Percentiles rank a stretch among this genome's conserved stretches.
phyloP scores from a whole-genome alignment of 106 monocot genomes.

The Ottelia alismoides region DNA sequence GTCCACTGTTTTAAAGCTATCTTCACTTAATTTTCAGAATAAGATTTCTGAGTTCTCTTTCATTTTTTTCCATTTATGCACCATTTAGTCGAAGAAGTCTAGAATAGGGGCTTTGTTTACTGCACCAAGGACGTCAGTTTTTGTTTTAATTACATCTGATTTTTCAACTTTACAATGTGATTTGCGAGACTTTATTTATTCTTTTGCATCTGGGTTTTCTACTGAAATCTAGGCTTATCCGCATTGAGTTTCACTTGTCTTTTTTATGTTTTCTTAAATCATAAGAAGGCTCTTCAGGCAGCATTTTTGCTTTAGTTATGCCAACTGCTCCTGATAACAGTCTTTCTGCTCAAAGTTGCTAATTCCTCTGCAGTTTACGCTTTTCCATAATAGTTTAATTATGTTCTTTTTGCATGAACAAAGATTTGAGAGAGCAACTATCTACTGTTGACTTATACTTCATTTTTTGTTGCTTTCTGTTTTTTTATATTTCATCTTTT shows the following conservation, averaged over 20 bases:
- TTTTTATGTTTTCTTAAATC: background rate
- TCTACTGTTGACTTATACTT: too few species aligned
- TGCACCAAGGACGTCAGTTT: background rate
- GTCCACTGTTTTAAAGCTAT: slow-evolving; percentile 33
- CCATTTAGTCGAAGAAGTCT: background rate
- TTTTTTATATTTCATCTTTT: too few species aligned
- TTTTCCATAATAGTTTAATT: too few species aligned
- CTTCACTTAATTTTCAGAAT: too few species aligned
- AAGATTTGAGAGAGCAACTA: too few species aligned
- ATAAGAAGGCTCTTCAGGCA: background rate
- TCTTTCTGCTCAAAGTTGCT: too few species aligned
- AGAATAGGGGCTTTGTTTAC: background rate
- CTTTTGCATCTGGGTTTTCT: too few species aligned
- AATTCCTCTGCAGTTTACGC: too few species aligned
- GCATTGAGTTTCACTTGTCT: background rate
- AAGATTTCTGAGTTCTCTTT: slow-evolving; percentile 6
- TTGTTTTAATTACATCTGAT: background rate
- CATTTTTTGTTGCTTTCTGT: too few species aligned
- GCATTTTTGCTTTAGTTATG: background rate
- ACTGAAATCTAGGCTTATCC: too few species aligned
- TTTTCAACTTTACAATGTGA: slow-evolving; percentile 1
- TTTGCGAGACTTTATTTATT: background rate
- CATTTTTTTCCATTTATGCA: background rate
- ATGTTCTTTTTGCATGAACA: too few species aligned
- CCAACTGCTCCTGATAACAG: too few species aligned